phyloP scores from a whole-genome alignment of 257 asterid genomes.

The Gentiana macrophylla region DNA sequence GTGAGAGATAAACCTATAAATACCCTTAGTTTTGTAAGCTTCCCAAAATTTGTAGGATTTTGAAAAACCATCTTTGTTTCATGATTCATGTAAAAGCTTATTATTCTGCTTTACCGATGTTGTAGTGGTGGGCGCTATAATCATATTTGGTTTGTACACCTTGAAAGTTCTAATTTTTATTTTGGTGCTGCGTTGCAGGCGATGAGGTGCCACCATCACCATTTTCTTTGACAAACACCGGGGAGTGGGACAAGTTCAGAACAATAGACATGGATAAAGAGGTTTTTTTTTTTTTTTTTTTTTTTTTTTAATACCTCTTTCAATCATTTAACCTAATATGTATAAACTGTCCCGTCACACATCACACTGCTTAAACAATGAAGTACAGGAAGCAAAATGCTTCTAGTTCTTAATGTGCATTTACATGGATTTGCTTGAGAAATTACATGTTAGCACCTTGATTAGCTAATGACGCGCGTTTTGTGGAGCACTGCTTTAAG shows the following conservation, averaged over 20 bases:
- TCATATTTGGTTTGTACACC: not conserved
- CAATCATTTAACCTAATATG: not conserved
- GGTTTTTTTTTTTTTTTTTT: no score
- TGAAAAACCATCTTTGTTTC: no score
- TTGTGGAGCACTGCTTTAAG: no score
- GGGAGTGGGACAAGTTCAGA: slow-evolving; percentile 88
- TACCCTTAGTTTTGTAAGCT: not conserved
- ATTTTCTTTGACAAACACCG: slow-evolving; percentile 58
- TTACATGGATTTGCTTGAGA: not conserved
- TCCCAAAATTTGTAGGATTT: not conserved
- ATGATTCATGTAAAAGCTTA: no score
- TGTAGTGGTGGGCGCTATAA: not conserved
- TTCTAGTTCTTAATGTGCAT: not conserved
- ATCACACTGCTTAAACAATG: not conserved
- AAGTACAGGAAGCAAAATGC: not conserved
- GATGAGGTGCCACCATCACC: slow-evolving; percentile 79
- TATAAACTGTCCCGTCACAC: not conserved
- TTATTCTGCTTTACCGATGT: not conserved
- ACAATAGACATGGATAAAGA: slow-evolving; percentile 92
- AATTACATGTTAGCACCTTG: no score
- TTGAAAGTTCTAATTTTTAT: slow-evolving; percentile 1
- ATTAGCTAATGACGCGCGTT: no score
- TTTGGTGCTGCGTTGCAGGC: slow-evolving; percentile 43
- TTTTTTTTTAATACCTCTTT: slow-evolving; percentile 5
- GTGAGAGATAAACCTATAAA: slow-evolving; percentile 30